Evolutionary conservation across 2,329 filamentous ascomycete species (phyloP), one percentile per base, ranked within the genome.

Genomic region (Phaeophleospora eucalypticola): DNA sequence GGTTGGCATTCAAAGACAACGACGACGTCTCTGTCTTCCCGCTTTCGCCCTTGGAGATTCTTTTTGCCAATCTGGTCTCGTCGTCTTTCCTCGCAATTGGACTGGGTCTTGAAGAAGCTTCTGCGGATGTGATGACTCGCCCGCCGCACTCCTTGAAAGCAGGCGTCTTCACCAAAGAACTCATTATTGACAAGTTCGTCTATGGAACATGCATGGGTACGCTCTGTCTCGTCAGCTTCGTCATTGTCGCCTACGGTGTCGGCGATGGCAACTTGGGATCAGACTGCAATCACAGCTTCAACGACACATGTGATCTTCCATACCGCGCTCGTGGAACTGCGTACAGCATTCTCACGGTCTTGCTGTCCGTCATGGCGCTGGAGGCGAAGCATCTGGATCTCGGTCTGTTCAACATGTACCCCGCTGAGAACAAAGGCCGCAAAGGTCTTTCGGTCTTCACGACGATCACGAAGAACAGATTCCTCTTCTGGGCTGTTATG

Each of bases 111-210:
- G 71, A 74, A 56, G 68, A 72, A 49, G 67, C 68, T 3, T 69
- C 71, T 15, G 60, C 67, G 40, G 71, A 74, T 57, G 69, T 69
- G 58, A 73, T 74, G 70, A 65, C 63, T 43, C 67, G 71, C 10
- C 68, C 69, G n/a, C 71, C 71, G 0, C 70, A 71, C 47, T 62
- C 66, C 45, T 64, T 72, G 41, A 60, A 63, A 41, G 62, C 66
- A 32, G 71, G 71, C 29, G 70, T 74, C 45, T 74, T 74, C 60
- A 70, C 68, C 27, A 60, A 59, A 21, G 71, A 74, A 45, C 65
- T 74, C 48, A 73, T 74, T 51, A 63, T 65, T 24, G 71, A 74
- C 57, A 74, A 72, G 48, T 70, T 73, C 60, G 68, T 74, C 59
- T 74, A 74, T 53, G 71, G 71, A 24, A 66, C 66, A 43, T 72